These are phyloP conservation scores for Dendrobium huoshanense DNA, from an alignment of 106 monocot genomes.

Conservation along the genomic window DNA sequence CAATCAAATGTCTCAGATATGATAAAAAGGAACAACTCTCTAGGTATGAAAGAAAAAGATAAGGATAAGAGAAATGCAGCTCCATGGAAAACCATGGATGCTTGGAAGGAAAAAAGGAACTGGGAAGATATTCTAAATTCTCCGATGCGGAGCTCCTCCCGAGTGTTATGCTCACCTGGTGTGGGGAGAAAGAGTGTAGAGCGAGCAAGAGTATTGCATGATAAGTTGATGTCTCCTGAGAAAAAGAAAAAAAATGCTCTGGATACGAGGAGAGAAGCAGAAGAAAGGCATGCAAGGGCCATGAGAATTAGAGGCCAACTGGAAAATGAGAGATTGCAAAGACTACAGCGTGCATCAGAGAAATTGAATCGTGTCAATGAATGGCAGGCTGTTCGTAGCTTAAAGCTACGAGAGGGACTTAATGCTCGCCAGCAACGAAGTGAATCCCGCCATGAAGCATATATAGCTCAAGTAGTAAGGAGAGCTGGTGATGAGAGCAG, in stretches of 20 bases:
- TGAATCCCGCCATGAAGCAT: slow-evolving; percentile 88
- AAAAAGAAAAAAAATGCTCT: slow-evolving; percentile 83
- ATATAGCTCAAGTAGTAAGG: slow-evolving; percentile 86
- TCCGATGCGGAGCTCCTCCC: slow-evolving; percentile 45
- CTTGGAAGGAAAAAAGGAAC: slow-evolving; percentile 97
- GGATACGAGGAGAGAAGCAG: slow-evolving; percentile 85
- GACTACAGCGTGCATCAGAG: slow-evolving; percentile 84
- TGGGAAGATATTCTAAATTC: slow-evolving; percentile 97
- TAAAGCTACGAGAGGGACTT: slow-evolving; percentile 81
- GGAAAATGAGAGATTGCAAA: slow-evolving; percentile 87
- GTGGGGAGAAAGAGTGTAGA: slow-evolving; percentile 67
- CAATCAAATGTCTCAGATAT: slow-evolving; percentile 25
- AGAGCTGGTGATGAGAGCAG: slow-evolving; percentile 99
- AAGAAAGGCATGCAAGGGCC: slow-evolving; percentile 95
- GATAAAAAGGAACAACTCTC: slow-evolving; percentile 28
- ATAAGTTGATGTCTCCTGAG: slow-evolving; percentile 94
- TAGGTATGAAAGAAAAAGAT: slow-evolving; percentile 42
- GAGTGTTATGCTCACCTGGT: slow-evolving; percentile 62
- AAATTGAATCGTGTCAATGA: slow-evolving; percentile 93
- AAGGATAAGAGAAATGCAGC: slow-evolving; percentile 47
- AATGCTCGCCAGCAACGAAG: slow-evolving; percentile 81
- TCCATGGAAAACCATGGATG: slow-evolving; percentile 85
- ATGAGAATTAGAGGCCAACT: slow-evolving; percentile 80
- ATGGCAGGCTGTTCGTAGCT: slow-evolving; percentile 91
- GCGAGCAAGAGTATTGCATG: slow-evolving; percentile 66